Evolutionary conservation across 73 alveolate genomes (phyloP).

Genomic region (Tetrahymena borealis): DNA sequence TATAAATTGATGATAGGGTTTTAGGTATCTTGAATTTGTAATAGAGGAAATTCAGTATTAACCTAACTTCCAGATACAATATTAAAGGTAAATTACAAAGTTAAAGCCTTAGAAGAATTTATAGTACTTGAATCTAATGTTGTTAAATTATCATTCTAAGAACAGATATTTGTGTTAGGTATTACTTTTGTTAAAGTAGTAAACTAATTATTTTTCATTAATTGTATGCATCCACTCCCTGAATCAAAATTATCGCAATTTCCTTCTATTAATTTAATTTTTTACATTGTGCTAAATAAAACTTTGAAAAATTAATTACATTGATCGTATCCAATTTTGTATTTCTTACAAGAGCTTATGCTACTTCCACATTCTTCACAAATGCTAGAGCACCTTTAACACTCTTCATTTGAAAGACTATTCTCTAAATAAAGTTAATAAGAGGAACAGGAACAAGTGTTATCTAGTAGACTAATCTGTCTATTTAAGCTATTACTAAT

Average conservation of each 20-base stretch:
- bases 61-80: background rate
- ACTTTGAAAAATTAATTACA: background rate
- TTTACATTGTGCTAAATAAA: background rate
- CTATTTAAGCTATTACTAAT: background rate
- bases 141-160: background rate
- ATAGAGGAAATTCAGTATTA: background rate
- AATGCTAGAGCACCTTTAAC: background rate
- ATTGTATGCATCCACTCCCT: background rate
- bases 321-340: background rate
- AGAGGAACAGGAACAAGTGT: background rate
- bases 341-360: background rate
- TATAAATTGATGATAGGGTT: background rate
- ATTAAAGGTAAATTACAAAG: background rate
- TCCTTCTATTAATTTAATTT: background rate
- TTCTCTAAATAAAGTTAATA: background rate
- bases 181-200: background rate
- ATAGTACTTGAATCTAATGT: background rate
- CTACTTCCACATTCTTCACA: background rate
- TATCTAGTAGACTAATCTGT: background rate
- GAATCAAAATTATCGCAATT: background rate
- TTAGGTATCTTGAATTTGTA: background rate
- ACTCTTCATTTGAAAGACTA: background rate
- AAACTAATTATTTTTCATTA: background rate
- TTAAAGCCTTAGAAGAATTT: background rate
- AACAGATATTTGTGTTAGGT: background rate